phyloP scores from a whole-genome alignment of 164 flowering plant genomes.

The Chimonanthus salicifolius region DNA sequence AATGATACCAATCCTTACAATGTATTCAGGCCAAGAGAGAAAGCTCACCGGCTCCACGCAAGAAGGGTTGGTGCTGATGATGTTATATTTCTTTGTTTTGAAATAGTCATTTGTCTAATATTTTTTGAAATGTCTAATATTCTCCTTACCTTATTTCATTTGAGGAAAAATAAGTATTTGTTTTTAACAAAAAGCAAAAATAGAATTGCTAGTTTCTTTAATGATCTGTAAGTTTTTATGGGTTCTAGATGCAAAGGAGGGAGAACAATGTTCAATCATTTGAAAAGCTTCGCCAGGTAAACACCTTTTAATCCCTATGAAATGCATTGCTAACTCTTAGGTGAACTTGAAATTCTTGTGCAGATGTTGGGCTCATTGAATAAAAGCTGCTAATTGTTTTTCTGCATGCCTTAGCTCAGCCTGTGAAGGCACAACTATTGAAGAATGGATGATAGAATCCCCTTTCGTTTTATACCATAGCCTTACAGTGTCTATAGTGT shows the following conservation, averaged over 20 bases:
- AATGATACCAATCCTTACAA: constrained; percentile 98
- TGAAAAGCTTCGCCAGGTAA: constrained; percentile 98
- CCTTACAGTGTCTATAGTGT: too few relatives aligned
- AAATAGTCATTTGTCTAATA: neutral
- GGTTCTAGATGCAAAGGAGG: constrained; percentile 91
- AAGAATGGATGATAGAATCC: too few relatives aligned
- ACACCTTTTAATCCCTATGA: neutral
- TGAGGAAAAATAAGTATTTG: neutral
- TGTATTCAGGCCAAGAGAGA: constrained; percentile 98
- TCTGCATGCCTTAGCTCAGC: neutral
- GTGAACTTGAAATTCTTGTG: neutral
- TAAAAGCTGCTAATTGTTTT: neutral
- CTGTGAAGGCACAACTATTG: too few relatives aligned
- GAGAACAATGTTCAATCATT: constrained; percentile 98
- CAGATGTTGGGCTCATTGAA: neutral
- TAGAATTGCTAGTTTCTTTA: neutral
- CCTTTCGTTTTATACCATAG: too few relatives aligned
- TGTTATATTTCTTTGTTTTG: constrained; percentile 1
- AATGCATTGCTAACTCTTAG: neutral
- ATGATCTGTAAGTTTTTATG: constrained; percentile 5
- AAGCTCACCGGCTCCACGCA: constrained; percentile 93
- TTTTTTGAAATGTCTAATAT: neutral
- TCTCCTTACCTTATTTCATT: neutral
- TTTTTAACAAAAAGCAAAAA: neutral
- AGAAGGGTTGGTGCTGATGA: constrained; percentile 61